Conservation (phyloP, 2,329 filamentous ascomycete genomes). For the Fusarium paranaense region DNA sequence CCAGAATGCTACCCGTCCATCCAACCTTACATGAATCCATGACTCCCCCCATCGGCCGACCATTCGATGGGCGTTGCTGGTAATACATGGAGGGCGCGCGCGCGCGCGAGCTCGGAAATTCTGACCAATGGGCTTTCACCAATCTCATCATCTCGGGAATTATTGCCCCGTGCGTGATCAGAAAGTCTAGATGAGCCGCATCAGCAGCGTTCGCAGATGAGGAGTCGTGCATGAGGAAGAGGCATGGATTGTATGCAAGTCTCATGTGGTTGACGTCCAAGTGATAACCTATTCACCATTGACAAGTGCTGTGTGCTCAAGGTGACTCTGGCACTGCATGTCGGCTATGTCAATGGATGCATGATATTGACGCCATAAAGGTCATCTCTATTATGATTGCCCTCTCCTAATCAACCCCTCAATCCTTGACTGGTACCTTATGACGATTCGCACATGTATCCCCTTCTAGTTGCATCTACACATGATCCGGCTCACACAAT, state of each 20-base stretch:
- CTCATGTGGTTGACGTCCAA: not conserved
- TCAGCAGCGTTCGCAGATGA: not conserved
- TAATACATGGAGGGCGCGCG: not conserved
- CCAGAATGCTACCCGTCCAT: not conserved
- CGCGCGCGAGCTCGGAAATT: not conserved
- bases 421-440: not conserved
- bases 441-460: not conserved
- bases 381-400: not conserved
- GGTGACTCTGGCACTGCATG: not conserved
- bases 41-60: not conserved
- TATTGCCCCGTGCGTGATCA: not conserved
- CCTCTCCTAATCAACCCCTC: not conserved
- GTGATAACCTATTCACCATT: not conserved
- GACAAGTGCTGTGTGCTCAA: not conserved
- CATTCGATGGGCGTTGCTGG: not conserved
- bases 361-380: not conserved
- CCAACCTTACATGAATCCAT: not conserved
- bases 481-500: not conserved
- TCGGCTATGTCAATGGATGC: too few species aligned
- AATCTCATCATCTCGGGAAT: not conserved
- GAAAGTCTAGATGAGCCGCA: not conserved
- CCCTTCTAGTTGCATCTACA: not conserved
- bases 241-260: not conserved
- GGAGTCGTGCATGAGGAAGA: not conserved
- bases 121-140: constrained; percentile 8